Conservation (phyloP, 1,139 yeast genomes). For the Candida mesenterica region DNA sequence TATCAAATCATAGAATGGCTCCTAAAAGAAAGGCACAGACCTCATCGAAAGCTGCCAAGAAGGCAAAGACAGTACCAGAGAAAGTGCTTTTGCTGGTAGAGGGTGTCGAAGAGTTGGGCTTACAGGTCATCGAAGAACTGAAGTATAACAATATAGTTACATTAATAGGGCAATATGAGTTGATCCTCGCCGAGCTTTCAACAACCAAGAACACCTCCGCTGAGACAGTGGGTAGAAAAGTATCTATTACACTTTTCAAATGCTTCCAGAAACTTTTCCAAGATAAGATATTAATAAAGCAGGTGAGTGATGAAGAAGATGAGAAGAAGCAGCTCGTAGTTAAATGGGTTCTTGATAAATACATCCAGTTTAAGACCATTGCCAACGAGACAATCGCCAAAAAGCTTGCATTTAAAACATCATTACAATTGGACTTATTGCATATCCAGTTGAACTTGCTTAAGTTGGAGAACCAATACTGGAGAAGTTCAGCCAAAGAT, state of each 20-base stretch:
- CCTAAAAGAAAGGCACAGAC: constrained; percentile 21
- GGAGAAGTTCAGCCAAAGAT: constrained; percentile 47
- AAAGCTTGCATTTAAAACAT: constrained; percentile 35
- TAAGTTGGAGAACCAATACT: constrained; percentile 54
- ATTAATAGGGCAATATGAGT: constrained; percentile 39
- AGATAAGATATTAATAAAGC: constrained; percentile 42
- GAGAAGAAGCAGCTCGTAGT: constrained; percentile 48
- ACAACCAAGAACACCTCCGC: constrained; percentile 22
- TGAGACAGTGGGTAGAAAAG: constrained; percentile 43
- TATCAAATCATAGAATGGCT: constrained; percentile 12
- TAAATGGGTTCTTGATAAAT: constrained; percentile 65
- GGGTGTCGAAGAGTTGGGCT: constrained; percentile 32
- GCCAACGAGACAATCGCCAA: constrained; percentile 41
- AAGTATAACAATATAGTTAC: constrained; percentile 53
- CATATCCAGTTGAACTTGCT: constrained; percentile 64
- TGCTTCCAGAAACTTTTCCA: constrained; percentile 57
- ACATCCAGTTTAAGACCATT: constrained; percentile 50
- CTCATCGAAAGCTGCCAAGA: constrained; percentile 5
- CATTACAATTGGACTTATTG: constrained; percentile 59
- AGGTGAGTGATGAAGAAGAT: constrained; percentile 33
- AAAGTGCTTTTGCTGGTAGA: constrained; percentile 19
- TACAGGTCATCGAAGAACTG: constrained; percentile 26
- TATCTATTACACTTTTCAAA: constrained; percentile 53
- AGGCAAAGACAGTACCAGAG: constrained; percentile 7
- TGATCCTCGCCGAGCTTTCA: constrained; percentile 21